Base-by-base conservation (phyloP, 768 basidiomycete species). In the Kwoniella pini region DNA sequence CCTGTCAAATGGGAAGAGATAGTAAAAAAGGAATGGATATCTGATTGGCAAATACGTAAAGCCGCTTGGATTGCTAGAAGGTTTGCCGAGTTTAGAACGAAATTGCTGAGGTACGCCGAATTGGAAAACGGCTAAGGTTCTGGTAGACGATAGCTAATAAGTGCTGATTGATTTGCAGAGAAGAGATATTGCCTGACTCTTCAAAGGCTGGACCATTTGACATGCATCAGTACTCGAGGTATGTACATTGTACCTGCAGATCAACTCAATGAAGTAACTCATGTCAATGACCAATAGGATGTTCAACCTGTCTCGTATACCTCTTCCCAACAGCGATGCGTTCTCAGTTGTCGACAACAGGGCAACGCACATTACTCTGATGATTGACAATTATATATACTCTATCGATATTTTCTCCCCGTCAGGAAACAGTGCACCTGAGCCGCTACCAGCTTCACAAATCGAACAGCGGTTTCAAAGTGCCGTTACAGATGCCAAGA, bases 21-120 rank as follows among this genome's bases (percentile, higher is more conserved):
- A n/a, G 57, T 60, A 9, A 60, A 63, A 50, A 59, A 51, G 54
- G 79, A 71, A 54, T 76, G 71, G 38, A 79, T 88, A 50, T 88
- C 87, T 0, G 82, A 85, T 17, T 92, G 91, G 90, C 94, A 98
- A 77, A 80, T 94, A 49, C 83, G 88, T 70, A 82, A 91, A 43
- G 88, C 91, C 0, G 87, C 91, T 13, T 94, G 90, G 87, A 80
- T 96, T 21, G 59, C 67, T 4, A 53, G 67, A 24, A 22, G 67
- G 26, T 69, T 67, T 59, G 65, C 70, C 13, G 70, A 70, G 45
- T 67, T 68, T 42, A 58, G 66, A 42, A 56, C 83, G 27, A 82
- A 82, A 58, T 70, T 90, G 46, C 81, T 84, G 28, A 81, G 81
- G 91, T 91, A 67, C 65, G 85, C 80, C 48, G 48, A 36, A 31